Evolutionary conservation across 2,329 filamentous ascomycete species (phyloP).

Genomic region (Sarocladiaceae sp.): DNA sequence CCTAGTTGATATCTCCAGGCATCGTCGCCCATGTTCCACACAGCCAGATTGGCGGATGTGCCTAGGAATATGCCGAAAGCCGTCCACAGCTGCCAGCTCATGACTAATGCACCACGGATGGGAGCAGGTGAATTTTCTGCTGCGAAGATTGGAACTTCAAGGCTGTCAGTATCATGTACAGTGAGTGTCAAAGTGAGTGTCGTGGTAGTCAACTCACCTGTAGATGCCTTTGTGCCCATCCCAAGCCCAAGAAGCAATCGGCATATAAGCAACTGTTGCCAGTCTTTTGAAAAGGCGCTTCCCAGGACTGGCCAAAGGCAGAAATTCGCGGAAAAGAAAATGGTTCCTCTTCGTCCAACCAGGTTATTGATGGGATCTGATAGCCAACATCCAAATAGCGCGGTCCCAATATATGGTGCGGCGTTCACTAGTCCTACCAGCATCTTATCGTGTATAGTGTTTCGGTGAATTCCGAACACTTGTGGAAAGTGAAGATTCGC

Average conservation of each 20-base stretch:
- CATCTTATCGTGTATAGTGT: conserved; percentile 31
- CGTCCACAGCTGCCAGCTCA: conserved; percentile 73
- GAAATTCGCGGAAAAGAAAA: conserved; percentile 70
- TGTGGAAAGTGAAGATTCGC: conserved; percentile 56
- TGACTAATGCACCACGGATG: conserved; percentile 70
- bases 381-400: conserved; percentile 54
- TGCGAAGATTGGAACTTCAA: conserved; percentile 65
- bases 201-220: conserved; percentile 28
- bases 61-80: conserved; percentile 57
- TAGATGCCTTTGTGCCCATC: conserved; percentile 68
- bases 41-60: conserved; percentile 52
- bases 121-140: conserved; percentile 65
- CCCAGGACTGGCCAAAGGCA: conserved; percentile 64
- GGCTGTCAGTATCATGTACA: conserved; percentile 20
- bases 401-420: conserved; percentile 43
- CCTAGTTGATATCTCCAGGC: conserved; percentile 60
- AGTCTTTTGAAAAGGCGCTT: conserved; percentile 64
- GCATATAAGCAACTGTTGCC: conserved; percentile 64
- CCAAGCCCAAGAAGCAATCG: conserved; percentile 71
- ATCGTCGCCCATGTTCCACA: conserved; percentile 23
- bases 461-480: conserved; percentile 38
- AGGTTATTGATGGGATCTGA: conserved; percentile 54
- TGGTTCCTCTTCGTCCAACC: conserved; percentile 42
- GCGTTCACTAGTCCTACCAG: conserved; percentile 65
- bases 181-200: background rate